Evolutionary conservation across 1,284 basidiomycete species (phyloP).

Genomic region (Leucocoprinus gongylophorus): DNA sequence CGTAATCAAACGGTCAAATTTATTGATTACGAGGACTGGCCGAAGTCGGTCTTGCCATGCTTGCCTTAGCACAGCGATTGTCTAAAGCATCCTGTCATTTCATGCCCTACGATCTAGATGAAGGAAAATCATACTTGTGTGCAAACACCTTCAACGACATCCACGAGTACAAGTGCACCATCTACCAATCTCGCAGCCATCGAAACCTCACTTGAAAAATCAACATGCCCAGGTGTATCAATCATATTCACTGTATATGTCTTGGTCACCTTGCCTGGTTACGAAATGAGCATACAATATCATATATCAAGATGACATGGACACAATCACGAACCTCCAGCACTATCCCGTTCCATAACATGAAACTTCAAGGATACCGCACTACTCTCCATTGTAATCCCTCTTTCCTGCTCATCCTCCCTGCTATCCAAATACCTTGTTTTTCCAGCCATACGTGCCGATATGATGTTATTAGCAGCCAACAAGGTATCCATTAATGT

Average conservation of each 20-base stretch:
- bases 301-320: neutral
- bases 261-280: constrained; percentile 44
- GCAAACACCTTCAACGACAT: constrained; percentile 97
- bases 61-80: constrained; percentile 91
- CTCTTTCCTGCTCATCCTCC: constrained; percentile 96
- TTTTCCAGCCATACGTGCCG: constrained; percentile 90
- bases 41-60: constrained; percentile 88
- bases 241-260: constrained; percentile 90
- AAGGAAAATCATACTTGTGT: constrained; percentile 59
- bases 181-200: constrained; percentile 92
- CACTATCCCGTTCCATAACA: constrained; percentile 51
- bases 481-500: constrained; percentile 94
- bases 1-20: constrained; percentile 91
- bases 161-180: constrained; percentile 94
- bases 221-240: constrained; percentile 98
- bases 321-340: constrained; percentile 30
- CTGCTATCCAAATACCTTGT: constrained; percentile 93
- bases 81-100: constrained; percentile 43
- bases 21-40: constrained; percentile 96
- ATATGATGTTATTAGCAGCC: constrained; percentile 98
- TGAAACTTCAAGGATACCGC: constrained; percentile 86
- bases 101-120: neutral
- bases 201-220: constrained; percentile 97
- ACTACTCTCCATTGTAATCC: constrained; percentile 99
- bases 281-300: constrained; percentile 7